These are phyloP conservation scores for Nannochloropsis gaditana DNA, from an alignment of 108 stramenopile species.

Conservation along the genomic window DNA sequence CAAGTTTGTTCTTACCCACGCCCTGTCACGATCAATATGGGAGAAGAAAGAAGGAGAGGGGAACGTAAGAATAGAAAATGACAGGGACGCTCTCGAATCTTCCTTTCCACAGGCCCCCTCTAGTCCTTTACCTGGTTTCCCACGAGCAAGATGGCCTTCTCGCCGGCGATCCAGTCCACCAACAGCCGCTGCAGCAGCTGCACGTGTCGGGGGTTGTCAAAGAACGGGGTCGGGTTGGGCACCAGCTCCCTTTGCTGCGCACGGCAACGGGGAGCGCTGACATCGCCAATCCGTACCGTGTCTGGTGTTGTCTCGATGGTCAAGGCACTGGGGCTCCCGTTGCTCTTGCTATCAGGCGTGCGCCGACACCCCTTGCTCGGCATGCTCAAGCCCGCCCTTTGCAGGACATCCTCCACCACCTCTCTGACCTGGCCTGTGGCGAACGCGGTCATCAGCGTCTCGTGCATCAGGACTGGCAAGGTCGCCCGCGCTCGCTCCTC, in stretches of 20 bases:
- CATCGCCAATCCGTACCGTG: constrained; percentile 46
- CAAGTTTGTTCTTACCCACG: constrained; percentile 78
- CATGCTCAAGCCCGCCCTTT: neutral
- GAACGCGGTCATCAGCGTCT: neutral
- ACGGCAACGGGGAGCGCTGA: constrained; percentile 24
- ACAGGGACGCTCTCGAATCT: neutral
- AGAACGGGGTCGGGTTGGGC: constrained; percentile 50
- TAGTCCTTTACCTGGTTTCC: constrained; percentile 53
- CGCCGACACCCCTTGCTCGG: neutral
- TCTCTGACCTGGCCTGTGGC: constrained; percentile 6
- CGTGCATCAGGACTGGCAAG: neutral
- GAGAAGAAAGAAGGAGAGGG: neutral
- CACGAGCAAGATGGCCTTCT: constrained; percentile 62
- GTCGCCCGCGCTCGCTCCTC: neutral
- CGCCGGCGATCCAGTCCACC: constrained; percentile 59
- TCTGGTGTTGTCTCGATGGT: neutral
- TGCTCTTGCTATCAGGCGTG: neutral
- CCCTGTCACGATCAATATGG: constrained; percentile 58
- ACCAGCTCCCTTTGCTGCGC: constrained; percentile 53
- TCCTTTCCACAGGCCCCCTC: too few species aligned
- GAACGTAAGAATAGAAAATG: neutral
- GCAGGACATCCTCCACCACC: constrained; percentile 1
- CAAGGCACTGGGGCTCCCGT: neutral
- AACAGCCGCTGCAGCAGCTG: constrained; percentile 55
- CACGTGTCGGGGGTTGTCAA: constrained; percentile 57